phyloP scores from a whole-genome alignment of 441 rosid genomes.

The Oxalis stricta region DNA sequence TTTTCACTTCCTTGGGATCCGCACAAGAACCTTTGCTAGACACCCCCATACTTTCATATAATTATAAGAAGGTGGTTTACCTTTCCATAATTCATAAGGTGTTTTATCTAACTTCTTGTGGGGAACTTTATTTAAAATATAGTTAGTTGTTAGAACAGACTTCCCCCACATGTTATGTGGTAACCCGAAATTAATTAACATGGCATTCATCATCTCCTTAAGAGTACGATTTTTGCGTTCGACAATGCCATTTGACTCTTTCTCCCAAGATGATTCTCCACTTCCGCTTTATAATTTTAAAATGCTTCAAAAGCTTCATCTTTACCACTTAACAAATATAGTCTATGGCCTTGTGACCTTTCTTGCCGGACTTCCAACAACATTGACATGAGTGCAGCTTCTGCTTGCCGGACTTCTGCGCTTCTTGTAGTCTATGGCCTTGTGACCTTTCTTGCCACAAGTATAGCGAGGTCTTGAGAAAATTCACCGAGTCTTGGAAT shows the following conservation, averaged over 20 bases:
- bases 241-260: constrained; percentile 1
- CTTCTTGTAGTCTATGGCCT: no score
- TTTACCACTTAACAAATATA: background rate
- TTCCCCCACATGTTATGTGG: background rate
- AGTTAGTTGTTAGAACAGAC: background rate
- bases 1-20: background rate
- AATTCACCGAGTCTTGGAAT: no score
- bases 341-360: no score
- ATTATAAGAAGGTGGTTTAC: background rate
- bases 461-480: no score
- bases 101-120: background rate
- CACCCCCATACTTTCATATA: background rate
- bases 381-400: no score
- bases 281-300: background rate
- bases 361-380: no score
- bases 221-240: constrained; percentile 1
- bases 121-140: background rate
- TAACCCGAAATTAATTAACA: background rate
- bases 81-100: background rate
- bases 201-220: constrained; percentile 3
- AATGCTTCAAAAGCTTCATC: constrained; percentile 2
- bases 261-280: background rate
- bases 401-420: no score
- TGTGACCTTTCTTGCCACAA: no score
- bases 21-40: background rate